phyloP scores from a whole-genome alignment of 306 rosid species.

The Sicyos baderoa region DNA sequence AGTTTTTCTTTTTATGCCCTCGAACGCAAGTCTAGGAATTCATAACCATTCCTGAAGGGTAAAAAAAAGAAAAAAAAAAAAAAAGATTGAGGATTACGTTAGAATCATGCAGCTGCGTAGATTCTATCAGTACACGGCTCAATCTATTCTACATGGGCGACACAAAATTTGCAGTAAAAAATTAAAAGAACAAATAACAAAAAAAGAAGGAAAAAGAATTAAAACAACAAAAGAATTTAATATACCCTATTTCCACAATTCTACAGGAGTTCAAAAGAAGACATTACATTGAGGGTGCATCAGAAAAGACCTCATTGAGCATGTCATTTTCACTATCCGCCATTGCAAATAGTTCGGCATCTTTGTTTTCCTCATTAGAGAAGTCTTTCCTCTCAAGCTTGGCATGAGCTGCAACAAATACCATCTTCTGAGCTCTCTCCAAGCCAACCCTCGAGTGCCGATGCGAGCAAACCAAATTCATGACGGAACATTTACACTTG shows the following conservation, averaged over 20 bases:
- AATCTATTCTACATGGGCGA: constrained; percentile 29
- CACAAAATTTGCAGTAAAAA: neutral
- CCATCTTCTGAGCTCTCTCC: constrained; percentile 91
- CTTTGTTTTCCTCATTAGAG: constrained; percentile 79
- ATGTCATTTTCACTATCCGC: constrained; percentile 66
- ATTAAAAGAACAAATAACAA: constrained; percentile 12
- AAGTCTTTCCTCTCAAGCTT: constrained; percentile 73
- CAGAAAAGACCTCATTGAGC: constrained; percentile 79
- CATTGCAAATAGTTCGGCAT: constrained; percentile 66
- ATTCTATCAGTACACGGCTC: constrained; percentile 37
- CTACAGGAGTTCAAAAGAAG: constrained; percentile 49
- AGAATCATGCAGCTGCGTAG: constrained; percentile 44
- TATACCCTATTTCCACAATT: constrained; percentile 57
- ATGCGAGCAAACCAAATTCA: constrained; percentile 62
- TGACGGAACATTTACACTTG: constrained; percentile 82
- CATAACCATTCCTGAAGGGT: constrained; percentile 27
- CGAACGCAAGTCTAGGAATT: constrained; percentile 23
- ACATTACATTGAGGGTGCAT: constrained; percentile 86
- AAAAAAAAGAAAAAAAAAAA: neutral
- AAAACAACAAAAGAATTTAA: constrained; percentile 56
- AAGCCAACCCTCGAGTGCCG: constrained; percentile 57
- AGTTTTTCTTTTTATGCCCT: constrained; percentile 35
- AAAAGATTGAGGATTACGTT: constrained; percentile 31
- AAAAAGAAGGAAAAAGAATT: neutral
- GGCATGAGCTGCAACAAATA: constrained; percentile 83